Evolutionary conservation across 2,329 filamentous ascomycete species (phyloP), one percentile per base, ranked within the genome.

Genomic region (Stagonosporopsis chrysanthemi): DNA sequence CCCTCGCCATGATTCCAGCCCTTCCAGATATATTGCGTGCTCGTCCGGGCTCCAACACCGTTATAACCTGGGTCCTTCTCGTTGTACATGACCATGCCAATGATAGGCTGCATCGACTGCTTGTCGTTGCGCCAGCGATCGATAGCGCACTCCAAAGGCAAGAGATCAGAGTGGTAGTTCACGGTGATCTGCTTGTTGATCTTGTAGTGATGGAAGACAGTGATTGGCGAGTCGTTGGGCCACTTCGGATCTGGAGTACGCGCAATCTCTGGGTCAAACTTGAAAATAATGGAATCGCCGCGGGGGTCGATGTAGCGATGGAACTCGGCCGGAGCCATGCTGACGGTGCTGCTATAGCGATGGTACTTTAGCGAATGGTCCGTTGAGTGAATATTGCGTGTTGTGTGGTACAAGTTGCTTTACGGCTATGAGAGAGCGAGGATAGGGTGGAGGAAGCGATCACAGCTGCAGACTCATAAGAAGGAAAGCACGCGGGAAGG

Each of bases 221-320:
- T 55, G 31, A 63, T 29, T 5, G 62, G 52, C 6, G 55, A 54
- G 26, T 62, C 58, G 41, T 36, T 49, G 17, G 49, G 56, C 39
- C 40, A 54, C 7, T 9, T 43, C 7, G 44, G 44, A 19, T 53
- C 28, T 0, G 54, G 45, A 11, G 45, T 42, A 42, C 56, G 48
- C 36, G 63, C 51, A 24, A 61, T 24, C 2, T 47, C 38, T 1
- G 57, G 54, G 35, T 66, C 59, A 55, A 67, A 66, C 26, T 65
- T 62, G 52, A 54, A 62, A 28, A 62, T 58, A 15, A 66, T 58
- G 6, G 48, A 62, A 38, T 62, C 46, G 23, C 55, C 65, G 14
- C 41, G 46, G 19, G 23, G 19, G 44, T 64, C 51, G 8, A n/a
- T 40, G 48, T 67, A 67, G 17, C 63, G 59, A 43, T 53, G 52